A percentile compares a stretch with the other conserved stretches of the same genome.
phyloP scores from a whole-genome alignment of 1,139 yeast species.

The Hemisphaericaspora subhashii region DNA sequence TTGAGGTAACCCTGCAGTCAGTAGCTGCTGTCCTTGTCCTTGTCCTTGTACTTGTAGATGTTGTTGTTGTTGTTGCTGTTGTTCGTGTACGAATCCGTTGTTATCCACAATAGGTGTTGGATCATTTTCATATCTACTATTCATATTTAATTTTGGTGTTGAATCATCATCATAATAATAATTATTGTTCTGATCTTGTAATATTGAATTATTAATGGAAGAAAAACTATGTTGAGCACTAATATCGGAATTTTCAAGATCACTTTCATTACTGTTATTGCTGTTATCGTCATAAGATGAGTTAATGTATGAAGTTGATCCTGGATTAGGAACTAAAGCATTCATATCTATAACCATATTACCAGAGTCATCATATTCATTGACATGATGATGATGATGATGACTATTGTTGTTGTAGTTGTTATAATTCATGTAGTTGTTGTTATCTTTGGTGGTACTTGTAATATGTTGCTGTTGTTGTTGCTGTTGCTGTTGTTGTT shows the following conservation, averaged over 20 bases:
- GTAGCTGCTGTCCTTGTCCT: no score
- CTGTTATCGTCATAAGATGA: constrained; percentile 17
- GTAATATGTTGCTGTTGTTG: background rate
- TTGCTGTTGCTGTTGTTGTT: background rate
- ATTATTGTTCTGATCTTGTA: constrained; percentile 13
- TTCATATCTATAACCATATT: background rate
- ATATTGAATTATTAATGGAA: constrained; percentile 34
- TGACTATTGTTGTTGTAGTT: background rate
- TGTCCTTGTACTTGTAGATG: background rate
- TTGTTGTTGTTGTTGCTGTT: constrained; percentile 3
- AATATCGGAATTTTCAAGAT: background rate
- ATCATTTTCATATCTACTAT: constrained; percentile 23
- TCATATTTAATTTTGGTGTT: constrained; percentile 28
- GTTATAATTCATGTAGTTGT: background rate
- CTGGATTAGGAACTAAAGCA: background rate
- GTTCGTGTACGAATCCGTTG: constrained; percentile 10
- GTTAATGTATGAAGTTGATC: no score
- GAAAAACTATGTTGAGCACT: constrained; percentile 27
- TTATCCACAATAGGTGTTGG: constrained; percentile 30
- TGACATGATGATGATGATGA: background rate
- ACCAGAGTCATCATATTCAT: background rate
- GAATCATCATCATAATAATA: constrained; percentile 25
- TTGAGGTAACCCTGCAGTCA: constrained; percentile 30
- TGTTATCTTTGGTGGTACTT: background rate
- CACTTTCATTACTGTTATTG: background rate